Evolutionary conservation across 345 rosid genomes (phyloP), one percentile per base, ranked within the genome.

Genomic region (Populus davidiana): DNA sequence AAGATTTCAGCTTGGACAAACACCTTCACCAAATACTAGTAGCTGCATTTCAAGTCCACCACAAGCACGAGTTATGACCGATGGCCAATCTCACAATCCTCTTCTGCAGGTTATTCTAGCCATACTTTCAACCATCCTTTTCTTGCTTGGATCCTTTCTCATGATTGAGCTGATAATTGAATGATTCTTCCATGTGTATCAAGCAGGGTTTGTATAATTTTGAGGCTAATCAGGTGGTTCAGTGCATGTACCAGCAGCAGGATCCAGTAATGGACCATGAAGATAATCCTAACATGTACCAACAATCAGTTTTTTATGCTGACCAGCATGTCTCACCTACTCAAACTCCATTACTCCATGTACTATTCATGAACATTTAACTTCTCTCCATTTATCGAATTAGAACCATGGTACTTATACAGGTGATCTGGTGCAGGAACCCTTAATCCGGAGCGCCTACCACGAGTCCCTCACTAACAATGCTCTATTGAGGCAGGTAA

Each of bases 261-360:
- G 75, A 71, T 80, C 56, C 83, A 33, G 72, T 82, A 21, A 68
- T 71, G n/a, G 75, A 79, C 27, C 80, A 82, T 47, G 76, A 68
- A 76, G 63, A 76, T 65, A 54, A 25, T 75, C 73, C 78, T 27
- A 75, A 82, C 61, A 35, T 82, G 79, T 72, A 44, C 72, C 81
- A 75, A 47, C 80, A 63, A 56, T 71, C 85, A 54, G 80, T 78
- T 79, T 80, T 80, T 68, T 82, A 69, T 31, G 29, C 77, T 41
- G 78, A 82, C 29, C 84, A 78, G 54, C 80, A 63, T 16, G 78
- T 69, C 74, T 70, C 80, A 16, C 66, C 78, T 25, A 27, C 38
- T 63, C 77, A 80, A 75, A 68, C 76, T 66, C 84, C 72, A 16
- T 72, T 80, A 41, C 70, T 85, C 20, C 84, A 78, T 72, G 87